Base-by-base conservation (phyloP, 345 rosid genomes). In the Adansonia digitata region DNA sequence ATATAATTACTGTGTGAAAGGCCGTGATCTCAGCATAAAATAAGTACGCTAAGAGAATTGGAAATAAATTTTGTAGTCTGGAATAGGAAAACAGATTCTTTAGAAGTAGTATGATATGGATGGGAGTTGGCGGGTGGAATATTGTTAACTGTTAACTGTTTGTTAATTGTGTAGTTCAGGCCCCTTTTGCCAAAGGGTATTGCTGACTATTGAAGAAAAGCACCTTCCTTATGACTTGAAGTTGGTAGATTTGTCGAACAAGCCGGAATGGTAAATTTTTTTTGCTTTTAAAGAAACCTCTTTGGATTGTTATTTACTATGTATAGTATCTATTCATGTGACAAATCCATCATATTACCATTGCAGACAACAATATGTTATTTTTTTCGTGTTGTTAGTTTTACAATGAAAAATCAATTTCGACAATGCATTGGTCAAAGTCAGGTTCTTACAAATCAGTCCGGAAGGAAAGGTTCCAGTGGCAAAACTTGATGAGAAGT, bases 401-500 rank as follows among this genome's bases (percentile, higher is more conserved):
- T 10, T 56, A 15, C 27, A 7, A 35, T 4, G 45, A 14, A n/a
- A n/a, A 61, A 76, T 63, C 20, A 48, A 60, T n/a, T 45, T 42
- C 71, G 13, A 5, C 35, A 26, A 29, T 67, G 46, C 26, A 26
- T 42, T n/a, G 34, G 12, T 81, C 35, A 20, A 65, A 59, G 12
- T 17, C 78, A 94, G 97, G 97, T 94, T 94, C 86, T 81, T 94
- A 76, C 81, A 90, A 73, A 72, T 94, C 72, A 91, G 85, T 65
- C 89, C 95, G 13, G 94, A 92, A 84, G 98, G 98, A 51, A 91
- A 94, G 86, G 97, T 94, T 78, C 98, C 97, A 65, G 90, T 91
- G 4, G 73, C 86, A 67, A 92, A 92, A 69, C 81, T 94, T 69
- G 97, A 91, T 75, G 95, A 92, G 82, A 84, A 88, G 61, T 94